phyloP scores from a whole-genome alignment of 441 rosid species.

The Gossypium gossypioides region DNA sequence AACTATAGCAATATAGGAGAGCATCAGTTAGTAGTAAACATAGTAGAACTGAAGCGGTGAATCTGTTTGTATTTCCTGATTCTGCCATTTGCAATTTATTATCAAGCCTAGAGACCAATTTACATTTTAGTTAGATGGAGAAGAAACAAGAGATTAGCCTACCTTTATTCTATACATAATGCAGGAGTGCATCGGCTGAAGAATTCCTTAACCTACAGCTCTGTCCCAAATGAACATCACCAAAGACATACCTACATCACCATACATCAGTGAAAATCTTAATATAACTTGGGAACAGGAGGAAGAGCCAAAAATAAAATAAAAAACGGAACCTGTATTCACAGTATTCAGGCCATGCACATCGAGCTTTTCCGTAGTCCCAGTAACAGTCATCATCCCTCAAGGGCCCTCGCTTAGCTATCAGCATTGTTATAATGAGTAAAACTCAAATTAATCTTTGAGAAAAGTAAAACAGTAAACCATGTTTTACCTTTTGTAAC shows the following conservation, averaged over 20 bases:
- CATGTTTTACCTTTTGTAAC: conserved; percentile 78
- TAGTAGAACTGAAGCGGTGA: not conserved
- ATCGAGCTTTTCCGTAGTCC: conserved; percentile 95
- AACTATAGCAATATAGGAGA: not conserved
- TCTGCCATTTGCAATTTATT: not conserved
- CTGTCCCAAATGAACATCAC: conserved; percentile 94
- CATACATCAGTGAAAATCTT: not conserved
- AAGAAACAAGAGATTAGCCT: conserved; percentile 14
- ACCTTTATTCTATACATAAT: conserved; percentile 55
- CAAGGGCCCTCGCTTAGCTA: conserved; percentile 81
- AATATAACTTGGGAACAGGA: not conserved
- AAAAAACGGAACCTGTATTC: conserved; percentile 58
- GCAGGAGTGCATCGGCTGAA: conserved; percentile 45
- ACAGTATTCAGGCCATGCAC: conserved; percentile 90
- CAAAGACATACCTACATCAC: conserved; percentile 64
- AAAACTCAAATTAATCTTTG: conserved; percentile 8
- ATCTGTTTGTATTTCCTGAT: not conserved
- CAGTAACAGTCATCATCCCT: conserved; percentile 90
- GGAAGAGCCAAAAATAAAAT: not conserved
- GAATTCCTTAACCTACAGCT: conserved; percentile 92
- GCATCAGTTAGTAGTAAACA: not conserved
- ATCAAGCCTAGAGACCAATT: not conserved
- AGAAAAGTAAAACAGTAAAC: conserved; percentile 22
- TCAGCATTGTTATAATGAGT: conserved; percentile 1
- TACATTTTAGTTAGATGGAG: not conserved